Base-by-base conservation (phyloP, 306 rosid genomes). In the Astragalus glycyphyllos region DNA sequence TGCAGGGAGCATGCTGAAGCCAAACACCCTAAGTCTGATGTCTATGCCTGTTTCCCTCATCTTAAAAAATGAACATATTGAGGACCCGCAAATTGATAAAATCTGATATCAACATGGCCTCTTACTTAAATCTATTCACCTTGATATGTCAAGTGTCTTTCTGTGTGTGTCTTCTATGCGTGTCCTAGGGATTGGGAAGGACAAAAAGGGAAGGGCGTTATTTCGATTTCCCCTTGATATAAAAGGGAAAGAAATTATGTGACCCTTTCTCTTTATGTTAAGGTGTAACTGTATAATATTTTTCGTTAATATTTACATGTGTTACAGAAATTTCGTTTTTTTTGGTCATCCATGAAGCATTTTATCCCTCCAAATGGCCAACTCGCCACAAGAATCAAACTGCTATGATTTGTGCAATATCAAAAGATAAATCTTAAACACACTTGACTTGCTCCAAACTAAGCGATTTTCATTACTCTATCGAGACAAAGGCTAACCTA, bases 1-100 rank as follows among this genome's bases (percentile, higher is more conserved):
- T 91, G 97, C 78, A 82, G 72, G 87, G 96, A 88, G 76, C 97
- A 86, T 73, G 96, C 96, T 38, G 92, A 87, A 80, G 96, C 96
- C 49, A 91, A 81, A 60, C 97, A 91, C 82, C 96, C 96, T 1
- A 91, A 88, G 80, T 80, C 97, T 35, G 92, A 91, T 73, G 59
- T 86, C 42, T 40, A 2, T 65, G 3, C 54, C 14, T 91, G 96
- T 69, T 88, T 91, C 68, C 91, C 89, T 31, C 96, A 89, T 78
- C 91, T 87, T 59, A 79, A 89, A 53, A 84, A 77, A 6, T 80
- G 81, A 85, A 58, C 23, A 17, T 29, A 42, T 62, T 5, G 59
- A 38, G 23, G n/a, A 54, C 57, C n/a, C n/a, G n/a, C 15, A 49
- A 63, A 4, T 35, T 53, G 69, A 69, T 77, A 83, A 55, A 32